Evolutionary conservation across 768 basidiomycete species (phyloP).

Genomic region (Tephrocybe sp.): DNA sequence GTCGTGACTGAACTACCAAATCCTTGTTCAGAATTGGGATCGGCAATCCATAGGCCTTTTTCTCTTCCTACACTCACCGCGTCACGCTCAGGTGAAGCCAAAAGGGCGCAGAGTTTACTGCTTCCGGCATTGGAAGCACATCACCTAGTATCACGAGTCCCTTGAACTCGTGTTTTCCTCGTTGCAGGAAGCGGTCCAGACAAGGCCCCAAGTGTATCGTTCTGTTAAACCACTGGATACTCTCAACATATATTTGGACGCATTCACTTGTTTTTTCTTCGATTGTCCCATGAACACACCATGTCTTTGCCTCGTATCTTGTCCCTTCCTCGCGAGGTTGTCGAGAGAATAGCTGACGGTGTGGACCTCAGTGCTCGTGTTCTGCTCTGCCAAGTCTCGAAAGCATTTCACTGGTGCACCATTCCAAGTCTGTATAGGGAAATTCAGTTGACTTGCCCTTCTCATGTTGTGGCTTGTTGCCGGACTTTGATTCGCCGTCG

Average conservation of each 20-base stretch:
- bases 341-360: slow-evolving; percentile 31
- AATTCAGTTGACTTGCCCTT: slow-evolving; percentile 27
- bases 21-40: neutral
- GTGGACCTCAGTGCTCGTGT: slow-evolving; percentile 27
- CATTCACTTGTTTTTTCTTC: neutral
- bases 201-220: neutral
- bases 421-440: slow-evolving; percentile 32
- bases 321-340: slow-evolving; percentile 33
- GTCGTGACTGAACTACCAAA: neutral
- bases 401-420: slow-evolving; percentile 29
- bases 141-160: slow-evolving; percentile 4
- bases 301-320: slow-evolving; percentile 10
- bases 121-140: slow-evolving; percentile 9
- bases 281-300: slow-evolving; percentile 4
- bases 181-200: slow-evolving; percentile 12
- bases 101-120: slow-evolving; percentile 1
- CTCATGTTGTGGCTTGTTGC: slow-evolving; percentile 32
- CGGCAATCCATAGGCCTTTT: neutral
- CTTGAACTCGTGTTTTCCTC: slow-evolving; percentile 17
- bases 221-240: neutral
- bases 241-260: neutral
- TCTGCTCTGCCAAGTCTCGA: slow-evolving; percentile 31
- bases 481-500: slow-evolving; percentile 27
- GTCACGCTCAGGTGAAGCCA: neutral
- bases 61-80: neutral